Evolutionary conservation across 2,329 filamentous ascomycete species (phyloP).

Genomic region (Teratosphaeria epicoccoides): DNA sequence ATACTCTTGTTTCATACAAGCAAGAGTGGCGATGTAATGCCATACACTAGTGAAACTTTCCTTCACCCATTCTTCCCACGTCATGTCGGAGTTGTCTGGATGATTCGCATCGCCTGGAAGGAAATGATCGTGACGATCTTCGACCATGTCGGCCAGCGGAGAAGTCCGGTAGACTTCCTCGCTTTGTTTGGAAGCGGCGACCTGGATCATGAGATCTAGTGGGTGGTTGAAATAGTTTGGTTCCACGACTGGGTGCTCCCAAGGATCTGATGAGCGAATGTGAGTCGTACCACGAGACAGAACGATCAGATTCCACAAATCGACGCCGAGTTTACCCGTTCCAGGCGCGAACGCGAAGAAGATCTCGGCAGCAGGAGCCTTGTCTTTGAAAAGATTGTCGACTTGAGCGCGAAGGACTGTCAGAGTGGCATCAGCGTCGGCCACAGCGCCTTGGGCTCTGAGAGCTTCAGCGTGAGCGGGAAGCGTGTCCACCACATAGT

Average conservation of each 20-base stretch:
- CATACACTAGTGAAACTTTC: conserved; percentile 10
- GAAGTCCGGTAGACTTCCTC: conserved; percentile 20
- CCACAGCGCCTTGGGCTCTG: conserved; percentile 11
- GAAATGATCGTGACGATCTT: conserved; percentile 27
- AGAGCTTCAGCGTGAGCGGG: conserved; percentile 19
- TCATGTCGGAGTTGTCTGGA: conserved; percentile 6
- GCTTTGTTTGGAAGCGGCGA: conserved; percentile 24
- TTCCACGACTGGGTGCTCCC: not conserved
- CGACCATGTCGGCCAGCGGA: conserved; percentile 18
- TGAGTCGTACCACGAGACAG: conserved; percentile 18
- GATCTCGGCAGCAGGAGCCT: conserved; percentile 20
- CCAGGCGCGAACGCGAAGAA: conserved; percentile 28
- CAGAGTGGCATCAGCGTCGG: conserved; percentile 11
- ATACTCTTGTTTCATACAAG: conserved; percentile 20
- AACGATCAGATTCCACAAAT: conserved; percentile 28
- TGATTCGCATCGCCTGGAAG: conserved; percentile 9
- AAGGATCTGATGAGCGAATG: conserved; percentile 5
- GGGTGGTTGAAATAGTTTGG: conserved; percentile 34
- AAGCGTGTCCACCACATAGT: conserved; percentile 19
- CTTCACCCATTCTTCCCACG: conserved; percentile 19
- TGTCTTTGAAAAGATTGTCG: conserved; percentile 17
- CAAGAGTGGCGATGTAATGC: conserved; percentile 21
- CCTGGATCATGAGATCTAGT: conserved; percentile 28
- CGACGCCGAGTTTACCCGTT: conserved; percentile 23
- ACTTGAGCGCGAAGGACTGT: conserved; percentile 15